A percentile compares a stretch with the other conserved stretches of the same genome.
phyloP scores from a whole-genome alignment of 225 moss, liverwort and hornwort species.

The Bryoerythrophyllum caledonicum region DNA sequence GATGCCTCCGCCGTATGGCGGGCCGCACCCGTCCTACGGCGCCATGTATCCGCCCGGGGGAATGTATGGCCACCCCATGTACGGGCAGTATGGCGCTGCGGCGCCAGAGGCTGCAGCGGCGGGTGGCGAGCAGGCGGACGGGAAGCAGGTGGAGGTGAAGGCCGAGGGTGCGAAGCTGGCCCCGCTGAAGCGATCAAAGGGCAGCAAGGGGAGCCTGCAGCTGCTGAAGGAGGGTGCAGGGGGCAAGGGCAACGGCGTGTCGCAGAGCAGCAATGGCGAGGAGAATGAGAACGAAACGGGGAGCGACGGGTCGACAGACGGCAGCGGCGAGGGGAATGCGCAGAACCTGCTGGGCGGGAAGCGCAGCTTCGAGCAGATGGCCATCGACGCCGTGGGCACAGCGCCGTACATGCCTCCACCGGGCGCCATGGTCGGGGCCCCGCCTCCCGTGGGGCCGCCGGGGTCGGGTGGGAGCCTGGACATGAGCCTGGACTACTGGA shows the following conservation, averaged over 20 bases:
- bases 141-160: conserved; percentile 43
- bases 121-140: conserved; percentile 45
- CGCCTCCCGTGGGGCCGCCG: conserved; percentile 45
- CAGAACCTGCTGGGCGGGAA: conserved; percentile 50
- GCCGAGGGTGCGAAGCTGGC: conserved; percentile 34
- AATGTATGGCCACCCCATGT: conserved; percentile 74
- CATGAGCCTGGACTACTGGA: conserved; percentile 78
- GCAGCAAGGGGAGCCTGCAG: conserved; percentile 58
- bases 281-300: conserved; percentile 57
- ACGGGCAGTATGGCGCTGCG: conserved; percentile 56
- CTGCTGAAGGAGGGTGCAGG: conserved; percentile 42
- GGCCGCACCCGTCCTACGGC: conserved; percentile 60
- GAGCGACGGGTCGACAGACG: conserved; percentile 60
- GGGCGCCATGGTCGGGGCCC: conserved; percentile 24
- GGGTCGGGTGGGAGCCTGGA: conserved; percentile 60
- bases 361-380: conserved; percentile 66
- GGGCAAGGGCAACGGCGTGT: conserved; percentile 48
- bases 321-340: conserved; percentile 56
- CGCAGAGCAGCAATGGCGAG: conserved; percentile 59
- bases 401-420: conserved; percentile 52
- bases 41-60: conserved; percentile 64
- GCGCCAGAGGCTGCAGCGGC: conserved; percentile 43
- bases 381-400: conserved; percentile 56
- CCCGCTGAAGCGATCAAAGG: conserved; percentile 58
- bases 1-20: conserved; percentile 65